A percentile compares a stretch with the other conserved stretches of the same genome.
phyloP scores from a whole-genome alignment of 2,329 filamentous ascomycete genomes.

The Aureobasidium sp. region DNA sequence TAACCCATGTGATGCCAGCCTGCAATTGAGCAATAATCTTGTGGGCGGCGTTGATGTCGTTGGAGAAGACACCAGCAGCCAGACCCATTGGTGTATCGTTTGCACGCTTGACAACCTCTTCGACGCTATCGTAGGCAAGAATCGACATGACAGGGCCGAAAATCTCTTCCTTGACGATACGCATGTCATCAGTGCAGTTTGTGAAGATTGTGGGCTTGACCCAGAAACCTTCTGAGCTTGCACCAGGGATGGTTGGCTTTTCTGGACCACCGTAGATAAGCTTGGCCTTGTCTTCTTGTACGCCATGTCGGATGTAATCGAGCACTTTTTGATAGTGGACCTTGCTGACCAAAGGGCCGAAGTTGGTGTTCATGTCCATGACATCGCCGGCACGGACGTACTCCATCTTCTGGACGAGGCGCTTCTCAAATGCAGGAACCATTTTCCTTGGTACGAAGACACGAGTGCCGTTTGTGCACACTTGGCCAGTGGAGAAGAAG shows the following conservation, averaged over 20 bases:
- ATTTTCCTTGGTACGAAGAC: conserved; percentile 69
- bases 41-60: conserved; percentile 67
- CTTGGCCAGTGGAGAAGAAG: conserved; percentile 85
- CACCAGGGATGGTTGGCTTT: conserved; percentile 45
- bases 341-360: conserved; percentile 72
- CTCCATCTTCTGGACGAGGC: conserved; percentile 61
- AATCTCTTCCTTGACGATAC: conserved; percentile 73
- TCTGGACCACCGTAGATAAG: conserved; percentile 64
- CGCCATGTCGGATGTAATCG: conserved; percentile 69
- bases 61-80: conserved; percentile 76
- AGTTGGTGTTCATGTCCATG: conserved; percentile 67
- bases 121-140: conserved; percentile 62
- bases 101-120: conserved; percentile 63
- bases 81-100: conserved; percentile 73
- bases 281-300: conserved; percentile 63
- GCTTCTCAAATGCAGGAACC: conserved; percentile 61
- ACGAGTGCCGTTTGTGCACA: conserved; percentile 86
- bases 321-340: conserved; percentile 69
- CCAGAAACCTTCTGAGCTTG: conserved; percentile 65
- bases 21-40: conserved; percentile 62
- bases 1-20: conserved; percentile 86
- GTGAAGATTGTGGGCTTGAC: conserved; percentile 78
- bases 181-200: conserved; percentile 76
- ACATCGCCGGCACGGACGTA: conserved; percentile 66
- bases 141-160: conserved; percentile 85